A percentile compares a stretch with the other conserved stretches of the same genome.
Evolutionary conservation across 345 rosid genomes (phyloP).

Genomic region (Kandelia obovata): DNA sequence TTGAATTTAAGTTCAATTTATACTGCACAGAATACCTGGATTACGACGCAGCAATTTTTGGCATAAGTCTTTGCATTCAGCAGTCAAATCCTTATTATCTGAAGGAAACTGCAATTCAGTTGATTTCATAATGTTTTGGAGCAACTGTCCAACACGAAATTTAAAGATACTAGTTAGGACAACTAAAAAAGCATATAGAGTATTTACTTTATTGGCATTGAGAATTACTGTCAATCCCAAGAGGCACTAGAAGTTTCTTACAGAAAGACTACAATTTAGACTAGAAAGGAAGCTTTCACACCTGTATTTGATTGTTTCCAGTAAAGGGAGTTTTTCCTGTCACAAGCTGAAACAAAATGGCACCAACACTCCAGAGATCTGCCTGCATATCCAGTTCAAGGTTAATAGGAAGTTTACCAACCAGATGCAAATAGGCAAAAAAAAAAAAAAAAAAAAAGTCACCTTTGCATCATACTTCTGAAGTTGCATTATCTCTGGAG

Average conservation of each 20-base stretch:
- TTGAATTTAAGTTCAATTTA: constrained; percentile 12
- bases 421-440: neutral
- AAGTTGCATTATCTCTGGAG: constrained; percentile 98
- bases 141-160: constrained; percentile 58
- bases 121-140: constrained; percentile 80
- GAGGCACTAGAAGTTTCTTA: neutral
- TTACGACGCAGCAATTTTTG: constrained; percentile 76
- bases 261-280: neutral
- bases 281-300: constrained; percentile 19
- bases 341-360: constrained; percentile 91
- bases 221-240: constrained; percentile 5
- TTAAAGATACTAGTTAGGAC: constrained; percentile 13
- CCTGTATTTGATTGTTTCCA: constrained; percentile 90
- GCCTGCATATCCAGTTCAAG: constrained; percentile 66
- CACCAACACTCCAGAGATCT: constrained; percentile 99
- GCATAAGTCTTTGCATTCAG: constrained; percentile 81
- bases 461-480: constrained; percentile 99
- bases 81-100: constrained; percentile 52
- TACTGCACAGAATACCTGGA: constrained; percentile 62
- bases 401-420: constrained; percentile 30
- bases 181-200: constrained; percentile 3
- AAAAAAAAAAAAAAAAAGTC: constrained; percentile 10
- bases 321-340: constrained; percentile 92
- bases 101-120: constrained; percentile 74
- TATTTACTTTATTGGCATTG: constrained; percentile 5